Percentiles rank a stretch among this genome's conserved stretches.
Evolutionary conservation across 129 eudicot species (phyloP).

Genomic region (Silybum marianum): DNA sequence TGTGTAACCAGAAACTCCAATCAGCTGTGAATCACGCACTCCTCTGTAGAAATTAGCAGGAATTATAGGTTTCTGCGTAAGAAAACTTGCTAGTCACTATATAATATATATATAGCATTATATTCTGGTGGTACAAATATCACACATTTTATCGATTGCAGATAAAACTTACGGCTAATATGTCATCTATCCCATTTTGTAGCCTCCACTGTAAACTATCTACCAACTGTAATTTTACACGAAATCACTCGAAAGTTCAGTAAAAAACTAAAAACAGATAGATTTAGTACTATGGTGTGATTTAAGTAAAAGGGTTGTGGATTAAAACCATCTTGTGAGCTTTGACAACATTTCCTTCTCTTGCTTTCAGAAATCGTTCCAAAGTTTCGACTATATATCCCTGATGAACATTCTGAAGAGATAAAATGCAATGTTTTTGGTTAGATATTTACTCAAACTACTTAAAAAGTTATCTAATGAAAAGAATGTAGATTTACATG

Average conservation of each 20-base stretch:
- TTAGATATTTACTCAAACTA: neutral
- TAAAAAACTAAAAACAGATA: neutral
- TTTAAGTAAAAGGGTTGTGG: neutral
- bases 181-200: conserved; percentile 70
- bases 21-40: conserved; percentile 72
- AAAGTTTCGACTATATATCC: conserved; percentile 59
- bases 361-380: conserved; percentile 70
- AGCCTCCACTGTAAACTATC: conserved; percentile 78
- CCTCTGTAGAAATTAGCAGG: conserved; percentile 61
- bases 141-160: neutral
- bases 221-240: conserved; percentile 56
- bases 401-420: conserved; percentile 77
- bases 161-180: conserved; percentile 53
- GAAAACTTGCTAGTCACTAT: neutral
- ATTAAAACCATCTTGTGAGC: conserved; percentile 66
- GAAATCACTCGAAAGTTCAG: conserved; percentile 17
- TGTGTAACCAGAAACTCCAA: conserved; percentile 77
- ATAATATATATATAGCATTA: neutral
- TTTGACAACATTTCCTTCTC: conserved; percentile 68
- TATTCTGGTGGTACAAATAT: neutral
- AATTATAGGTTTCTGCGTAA: conserved; percentile 64
- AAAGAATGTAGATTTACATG: neutral
- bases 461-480: neutral
- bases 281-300: neutral
- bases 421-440: neutral